Base-by-base conservation (phyloP, 2,329 filamentous ascomycete species). In the Diaporthe citri region DNA sequence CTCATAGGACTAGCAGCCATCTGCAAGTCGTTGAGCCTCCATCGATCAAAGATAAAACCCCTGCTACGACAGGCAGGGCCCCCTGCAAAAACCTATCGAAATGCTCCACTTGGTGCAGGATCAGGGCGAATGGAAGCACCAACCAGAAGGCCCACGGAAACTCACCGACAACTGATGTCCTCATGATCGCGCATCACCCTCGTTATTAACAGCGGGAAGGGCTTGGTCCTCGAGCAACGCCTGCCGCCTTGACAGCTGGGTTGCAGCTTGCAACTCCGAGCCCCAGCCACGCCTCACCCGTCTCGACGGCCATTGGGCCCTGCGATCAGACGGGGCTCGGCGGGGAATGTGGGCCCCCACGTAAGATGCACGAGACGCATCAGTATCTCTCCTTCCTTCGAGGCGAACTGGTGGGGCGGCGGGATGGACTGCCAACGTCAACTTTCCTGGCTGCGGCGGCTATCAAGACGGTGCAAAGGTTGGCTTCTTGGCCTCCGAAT, bases 111-210 rank as follows among this genome's bases (percentile, higher is more conserved):
- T 64, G 71, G 28, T 69, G 74, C 70, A 67, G 34, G 74, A 60
- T 67, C 52, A 28, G 71, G 74, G 72, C 72, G 59, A 41, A 70
- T 46, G 56, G 67, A 55, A 74, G 66, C 67, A 70, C 74, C 66
- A 74, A 70, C 59, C 66, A 36, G 48, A 59, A 67, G 64, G 64
- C 72, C 72, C 59, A 71, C 72, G 74, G 74, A 73, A 57, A 51
- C 74, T 76, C 74, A 76, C 74, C 74, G 74, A 76, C 74, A 76
- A 56, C 72, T 74, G 70, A 51, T 69, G 62, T 71, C 52, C 56
- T 74, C 74, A 74, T 74, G 74, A 76, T 71, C 74, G 72, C 64
- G 67, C 48, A 41, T 56, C 46, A 57, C 51, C 39, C 36, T 56
- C 41, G 36, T 25, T 28, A 46, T 17, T 12, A 28, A 55, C 25